A percentile compares a stretch with the other conserved stretches of the same genome.
Evolutionary conservation across 768 basidiomycete genomes (phyloP).

Genomic region (Hericium rajendrae): DNA sequence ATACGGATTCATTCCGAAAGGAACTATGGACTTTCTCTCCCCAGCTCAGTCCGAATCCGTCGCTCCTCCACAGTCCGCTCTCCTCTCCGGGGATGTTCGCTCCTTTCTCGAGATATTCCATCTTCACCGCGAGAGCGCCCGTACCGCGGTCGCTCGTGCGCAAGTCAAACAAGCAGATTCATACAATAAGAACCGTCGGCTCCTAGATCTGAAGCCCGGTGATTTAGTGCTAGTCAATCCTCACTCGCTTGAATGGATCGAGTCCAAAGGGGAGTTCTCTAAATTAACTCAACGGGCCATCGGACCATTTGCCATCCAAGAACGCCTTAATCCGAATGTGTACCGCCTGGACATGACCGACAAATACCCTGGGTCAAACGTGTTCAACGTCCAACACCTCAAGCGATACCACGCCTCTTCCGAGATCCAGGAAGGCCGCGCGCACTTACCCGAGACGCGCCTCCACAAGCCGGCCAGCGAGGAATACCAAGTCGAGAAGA

Average conservation of each 20-base stretch:
- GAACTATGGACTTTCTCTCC: too few relatives aligned
- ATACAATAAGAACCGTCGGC: conserved; percentile 12
- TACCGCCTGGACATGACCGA: conserved; percentile 15
- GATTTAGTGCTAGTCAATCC: conserved; percentile 16
- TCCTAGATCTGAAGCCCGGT: conserved; percentile 12
- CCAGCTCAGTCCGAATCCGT: too few relatives aligned
- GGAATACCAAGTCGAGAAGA: conserved; percentile 5
- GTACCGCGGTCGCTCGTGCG: too few relatives aligned
- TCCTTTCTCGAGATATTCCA: neutral
- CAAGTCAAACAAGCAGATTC: conserved; percentile 6
- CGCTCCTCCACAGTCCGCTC: too few relatives aligned
- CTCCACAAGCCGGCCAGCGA: neutral
- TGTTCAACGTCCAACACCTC: conserved; percentile 19
- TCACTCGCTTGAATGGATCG: conserved; percentile 12
- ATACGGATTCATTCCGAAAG: too few relatives aligned
- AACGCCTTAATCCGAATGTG: conserved; percentile 16
- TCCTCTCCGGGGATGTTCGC: too few relatives aligned
- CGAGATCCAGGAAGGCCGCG: conserved; percentile 8
- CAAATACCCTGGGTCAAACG: conserved; percentile 16
- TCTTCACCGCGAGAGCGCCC: conserved; percentile 3
- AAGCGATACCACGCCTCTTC: conserved; percentile 14
- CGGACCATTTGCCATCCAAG: conserved; percentile 18
- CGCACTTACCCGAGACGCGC: neutral
- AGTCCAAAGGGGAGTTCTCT: conserved; percentile 14
- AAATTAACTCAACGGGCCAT: conserved; percentile 13